Evolutionary conservation across 139 green algal genomes (phyloP), one percentile per base, ranked within the genome.

Genomic region (Tetratostichococcus sp.): DNA sequence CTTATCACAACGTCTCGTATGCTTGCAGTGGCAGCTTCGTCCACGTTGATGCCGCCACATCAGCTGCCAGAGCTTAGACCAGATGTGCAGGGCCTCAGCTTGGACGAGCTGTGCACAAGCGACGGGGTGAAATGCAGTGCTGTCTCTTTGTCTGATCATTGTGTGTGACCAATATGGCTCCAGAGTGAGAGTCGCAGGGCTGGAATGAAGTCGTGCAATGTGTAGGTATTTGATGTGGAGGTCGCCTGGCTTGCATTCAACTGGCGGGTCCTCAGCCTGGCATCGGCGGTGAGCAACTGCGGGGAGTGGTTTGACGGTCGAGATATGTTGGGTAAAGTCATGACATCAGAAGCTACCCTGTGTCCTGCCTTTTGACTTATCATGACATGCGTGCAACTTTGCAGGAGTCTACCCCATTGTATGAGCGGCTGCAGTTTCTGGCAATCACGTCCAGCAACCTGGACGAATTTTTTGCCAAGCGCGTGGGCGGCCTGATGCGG

Each of bases 381-480:
- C n/a, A n/a, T n/a, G n/a, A 50, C 39, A 50, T 50, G 8, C 39
- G 39, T 50, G 39, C 39, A 32, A 69, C 6, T 69, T 14, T 50
- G 32, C 70, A 80, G 65, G 65, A 83, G 65, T 33, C 30, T 21
- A 79, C 70, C 8, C 86, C 86, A 1, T 65, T 89, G 21, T 86
- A 83, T 30, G 86, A 91, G 75, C 70, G 81, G 35, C 77, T 91
- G 35, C 76, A 76, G n/a, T 91, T 89, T 65, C 17, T 91, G 26
- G 82, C 84, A 5, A 89, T 91, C 57, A 79, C 79, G 5, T 72
- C 70, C 30, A 72, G 75, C n/a, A 91, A 91, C 73, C 69, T 91
- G 72, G 86, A 91, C 72, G 86, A 89, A 66, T 91, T 91, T 75
- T 91, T 89, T 71, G 77, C 74, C 71, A 91, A 91, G 77, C 71